Conservation (phyloP, 371 early-diverging fungal genomes). For the Umbelopsis sp. region DNA sequence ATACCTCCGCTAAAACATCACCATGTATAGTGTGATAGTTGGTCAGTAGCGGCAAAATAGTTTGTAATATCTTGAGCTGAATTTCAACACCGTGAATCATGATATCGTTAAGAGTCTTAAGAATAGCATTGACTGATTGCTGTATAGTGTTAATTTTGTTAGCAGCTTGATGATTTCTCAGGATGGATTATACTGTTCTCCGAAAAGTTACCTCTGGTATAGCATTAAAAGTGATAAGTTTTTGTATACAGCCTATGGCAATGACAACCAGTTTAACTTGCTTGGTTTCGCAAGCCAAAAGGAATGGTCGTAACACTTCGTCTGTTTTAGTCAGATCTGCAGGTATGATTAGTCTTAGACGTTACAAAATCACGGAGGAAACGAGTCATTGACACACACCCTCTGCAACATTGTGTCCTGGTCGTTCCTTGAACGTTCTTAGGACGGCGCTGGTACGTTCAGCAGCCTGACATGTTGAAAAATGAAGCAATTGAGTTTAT, state of each 20-base stretch:
- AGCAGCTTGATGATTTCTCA: not conserved
- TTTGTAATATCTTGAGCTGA: constrained; percentile 93
- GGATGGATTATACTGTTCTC: not conserved
- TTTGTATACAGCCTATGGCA: constrained; percentile 88
- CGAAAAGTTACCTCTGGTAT: constrained; percentile 70
- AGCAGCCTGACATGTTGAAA: constrained; percentile 48
- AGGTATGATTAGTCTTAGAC: constrained; percentile 18
- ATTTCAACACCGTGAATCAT: constrained; percentile 79
- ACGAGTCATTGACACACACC: constrained; percentile 32
- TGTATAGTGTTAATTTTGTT: constrained; percentile 24
- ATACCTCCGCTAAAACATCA: constrained; percentile 81
- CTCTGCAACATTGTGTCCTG: constrained; percentile 56
- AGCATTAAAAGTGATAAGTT: constrained; percentile 83
- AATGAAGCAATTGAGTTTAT: constrained; percentile 5
- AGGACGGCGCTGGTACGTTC: constrained; percentile 62
- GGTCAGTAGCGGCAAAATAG: constrained; percentile 85
- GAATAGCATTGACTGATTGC: constrained; percentile 69
- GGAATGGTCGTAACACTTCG: constrained; percentile 87
- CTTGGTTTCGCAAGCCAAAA: constrained; percentile 89
- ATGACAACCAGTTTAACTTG: constrained; percentile 83
- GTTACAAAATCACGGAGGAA: not conserved
- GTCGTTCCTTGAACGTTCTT: constrained; percentile 63
- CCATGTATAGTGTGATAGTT: constrained; percentile 83
- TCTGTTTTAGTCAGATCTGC: constrained; percentile 81
- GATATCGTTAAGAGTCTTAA: constrained; percentile 77